Base-by-base conservation (phyloP, 345 rosid species). In the Schrenkiella parvula region DNA sequence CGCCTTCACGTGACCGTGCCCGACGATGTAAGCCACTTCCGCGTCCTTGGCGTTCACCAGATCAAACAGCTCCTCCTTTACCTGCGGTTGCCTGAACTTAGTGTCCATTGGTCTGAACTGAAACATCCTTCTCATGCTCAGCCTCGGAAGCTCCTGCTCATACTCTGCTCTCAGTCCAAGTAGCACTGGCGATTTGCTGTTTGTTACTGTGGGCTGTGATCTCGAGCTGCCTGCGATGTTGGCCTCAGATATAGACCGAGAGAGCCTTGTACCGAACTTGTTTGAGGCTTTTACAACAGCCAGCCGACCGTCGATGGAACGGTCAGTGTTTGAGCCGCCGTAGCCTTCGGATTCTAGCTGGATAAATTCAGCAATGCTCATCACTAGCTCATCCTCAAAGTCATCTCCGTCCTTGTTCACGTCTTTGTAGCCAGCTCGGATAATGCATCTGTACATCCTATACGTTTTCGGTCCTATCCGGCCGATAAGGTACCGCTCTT, bases 391-490 rank as follows among this genome's bases (percentile, higher is more conserved):
- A 26, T 86, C 87, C 72, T 95, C 98, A 38, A 88, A 84, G 72
- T 87, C 90, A 4, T 84, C 88, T 26, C 88, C 92, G 22, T 76
- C 84, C 61, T 83, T 85, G 18, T 80, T 83, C 48, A 88, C 89
- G 52, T 95, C 98, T 71, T 89, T 91, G 87, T 95, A 91, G 13
- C 99, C 97, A 3, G 83, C 84, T 53, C 96, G 81, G 68, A 95
- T 83, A 69, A 89, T 87, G 81, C 99, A 91, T 59, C 99, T 89
- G 78, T 95, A 91, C 77, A 95, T 80, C 41, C 87, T 67, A 83
- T 87, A 88, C 2, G 99, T 83, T 84, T 95, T 95, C 14, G 99
- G 96, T 51, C 99, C 99, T 6, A 91, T 77, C 26, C 98, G 85
- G 25, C 99, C 93, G 2, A 95, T 81, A 58, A 95, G 98, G 79